Base-by-base conservation (phyloP, 1,284 basidiomycete species). In the Austroboletus rostrupii region DNA sequence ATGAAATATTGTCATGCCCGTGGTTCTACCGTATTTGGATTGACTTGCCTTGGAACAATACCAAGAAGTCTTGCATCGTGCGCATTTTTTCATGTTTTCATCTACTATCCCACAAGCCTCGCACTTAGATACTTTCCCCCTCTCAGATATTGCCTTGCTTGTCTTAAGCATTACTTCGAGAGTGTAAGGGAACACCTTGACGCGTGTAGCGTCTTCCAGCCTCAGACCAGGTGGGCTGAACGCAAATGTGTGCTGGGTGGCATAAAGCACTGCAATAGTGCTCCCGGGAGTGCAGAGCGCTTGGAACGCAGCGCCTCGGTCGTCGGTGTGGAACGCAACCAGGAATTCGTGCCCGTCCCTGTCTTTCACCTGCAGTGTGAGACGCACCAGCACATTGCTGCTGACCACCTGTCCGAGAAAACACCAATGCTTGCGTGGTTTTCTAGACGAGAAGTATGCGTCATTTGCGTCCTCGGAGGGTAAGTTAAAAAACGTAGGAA, bases 311-410 rank as follows among this genome's bases (percentile, higher is more conserved):
- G 55, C 47, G n/a, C 63, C 63, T 36, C 63, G 63, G 39, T 65
- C 63, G n/a, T 65, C 61, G 9, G 66, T 65, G 20, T 65, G 64
- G 53, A 65, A 65, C 8, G 64, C 65, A 20, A 67, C 65, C 21
- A 54, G 47, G 12, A 67, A 37, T 43, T 35, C 42, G 13, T 64
- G 52, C 10, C 66, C 63, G 14, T 51, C 54, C 45, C 35, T 67
- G 53, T 65, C 63, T 45, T 68, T 57, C 17, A 68, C 63, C 16
- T 62, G 41, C 17, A 65, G 45, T 3, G 43, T 47, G 48, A 65
- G 63, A 42, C 63, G 63, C 36, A 65, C 66, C 16, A 56, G 20
- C 17, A 56, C 50, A 19, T 23, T 28, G 5, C 53, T 65, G 16
- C 57, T 62, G 45, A 68, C 48, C 11, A 65, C 55, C 19, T 43